Base-by-base conservation (phyloP, 1,139 yeast genomes). In the Protomyces macrosporus region DNA sequence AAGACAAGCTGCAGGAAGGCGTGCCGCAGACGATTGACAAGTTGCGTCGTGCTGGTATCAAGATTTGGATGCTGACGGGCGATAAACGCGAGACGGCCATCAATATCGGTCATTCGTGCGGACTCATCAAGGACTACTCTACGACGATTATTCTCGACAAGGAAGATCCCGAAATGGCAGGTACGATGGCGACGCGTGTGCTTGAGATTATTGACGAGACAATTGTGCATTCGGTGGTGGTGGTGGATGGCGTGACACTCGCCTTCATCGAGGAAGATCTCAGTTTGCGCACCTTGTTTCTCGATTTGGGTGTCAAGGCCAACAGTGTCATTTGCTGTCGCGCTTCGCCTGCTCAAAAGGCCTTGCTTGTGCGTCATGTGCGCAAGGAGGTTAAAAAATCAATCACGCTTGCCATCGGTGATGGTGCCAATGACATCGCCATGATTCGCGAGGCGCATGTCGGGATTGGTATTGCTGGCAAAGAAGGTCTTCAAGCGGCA, bases 401-500 rank as follows among this genome's bases (percentile, higher is more conserved):
- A 36, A 97, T 93, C 5, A 90, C 97, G 0, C 79, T 95, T 67
- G 98, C 98, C 0, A 89, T 95, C 72, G 99, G 98, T n/a, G 99
- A 93, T 76, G 99, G 99, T 70, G 98, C 99, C 0, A 93, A 93
- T 73, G 99, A 93, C 75, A 90, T 93, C 74, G 98, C 98, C 1
- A 93, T 93, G 99, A 93, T 93, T 68, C 98, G 93, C 76, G 88
- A 96, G 72, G 99, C 98, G 0, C 98, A 93, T 75, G 91, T 93
- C 65, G 99, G 99, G 32, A 85, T 93, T 67, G 98, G 98, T 50
- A 93, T 93, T 63, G 91, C 98, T 1, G 98, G 98, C 56, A 88
- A 87, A 70, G 98, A 93, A 76, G 98, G 98, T 1, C 77, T 93
- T 56, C 98, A 93, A 73, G 98, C 98, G 0, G 97, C 98, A 0